These are phyloP conservation scores for Sugiyamaella sp. DNA, from an alignment of 1,139 yeast genomes.

Conservation along the genomic window DNA sequence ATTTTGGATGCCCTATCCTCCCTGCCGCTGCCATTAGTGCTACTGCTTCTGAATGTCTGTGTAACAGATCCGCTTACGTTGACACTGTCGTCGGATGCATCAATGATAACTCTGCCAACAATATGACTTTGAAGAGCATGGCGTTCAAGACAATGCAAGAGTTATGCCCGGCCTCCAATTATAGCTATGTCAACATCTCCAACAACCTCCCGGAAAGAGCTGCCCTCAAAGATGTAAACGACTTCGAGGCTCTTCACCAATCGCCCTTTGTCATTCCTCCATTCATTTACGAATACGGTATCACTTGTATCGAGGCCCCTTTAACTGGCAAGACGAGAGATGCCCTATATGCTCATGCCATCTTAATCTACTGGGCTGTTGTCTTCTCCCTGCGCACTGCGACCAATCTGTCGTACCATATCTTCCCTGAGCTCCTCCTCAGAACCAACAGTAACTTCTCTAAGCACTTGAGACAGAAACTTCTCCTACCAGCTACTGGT, in stretches of 20 bases:
- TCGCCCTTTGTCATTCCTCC: slow-evolving; percentile 18
- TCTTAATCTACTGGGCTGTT: slow-evolving; percentile 40
- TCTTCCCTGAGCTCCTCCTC: slow-evolving; percentile 44
- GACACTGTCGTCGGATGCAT: slow-evolving; percentile 22
- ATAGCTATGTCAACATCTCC: slow-evolving; percentile 12
- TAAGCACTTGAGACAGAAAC: slow-evolving; percentile 47
- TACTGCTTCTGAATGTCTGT: slow-evolving; percentile 17
- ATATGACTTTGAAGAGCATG: slow-evolving; percentile 7
- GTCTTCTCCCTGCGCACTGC: slow-evolving; percentile 28
- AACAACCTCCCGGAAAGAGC: neutral
- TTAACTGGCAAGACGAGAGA: slow-evolving; percentile 5
- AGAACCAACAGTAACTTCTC: slow-evolving; percentile 39
- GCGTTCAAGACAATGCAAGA: slow-evolving; percentile 15
- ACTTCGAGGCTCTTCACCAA: slow-evolving; percentile 12
- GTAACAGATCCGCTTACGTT: slow-evolving; percentile 15
- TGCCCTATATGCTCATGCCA: slow-evolving; percentile 17
- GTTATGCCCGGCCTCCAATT: slow-evolving; percentile 9
- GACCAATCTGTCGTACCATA: slow-evolving; percentile 21
- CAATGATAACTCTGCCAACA: neutral
- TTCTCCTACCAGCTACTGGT: slow-evolving; percentile 55
- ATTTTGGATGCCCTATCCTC: slow-evolving; percentile 23
- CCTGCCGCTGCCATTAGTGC: slow-evolving; percentile 15
- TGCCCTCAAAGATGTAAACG: slow-evolving; percentile 4
- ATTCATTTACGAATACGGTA: slow-evolving; percentile 5
- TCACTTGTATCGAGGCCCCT: slow-evolving; percentile 6